Evolutionary conservation across 2,329 filamentous ascomycete species (phyloP).

Genomic region (Botrytis hyacinthi): DNA sequence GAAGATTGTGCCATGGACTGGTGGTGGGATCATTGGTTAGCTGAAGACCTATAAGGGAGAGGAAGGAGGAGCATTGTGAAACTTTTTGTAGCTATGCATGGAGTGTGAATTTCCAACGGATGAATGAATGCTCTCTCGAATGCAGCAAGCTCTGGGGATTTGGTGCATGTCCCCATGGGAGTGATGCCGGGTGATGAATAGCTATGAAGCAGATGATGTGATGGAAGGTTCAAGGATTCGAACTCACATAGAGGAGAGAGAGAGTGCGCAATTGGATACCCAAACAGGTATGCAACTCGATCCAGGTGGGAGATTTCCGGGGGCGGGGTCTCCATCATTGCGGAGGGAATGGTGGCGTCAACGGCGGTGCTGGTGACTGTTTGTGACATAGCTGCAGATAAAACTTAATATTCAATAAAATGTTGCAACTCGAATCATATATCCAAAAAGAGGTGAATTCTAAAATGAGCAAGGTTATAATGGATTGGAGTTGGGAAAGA

Average conservation of each 20-base stretch:
- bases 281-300: conserved; percentile 50
- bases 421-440: conserved; percentile 4
- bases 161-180: neutral
- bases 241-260: conserved; percentile 42
- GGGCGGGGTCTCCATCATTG: conserved; percentile 27
- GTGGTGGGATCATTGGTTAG: conserved; percentile 37
- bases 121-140: neutral
- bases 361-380: conserved; percentile 5
- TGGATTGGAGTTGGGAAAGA: neutral
- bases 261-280: conserved; percentile 54
- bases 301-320: conserved; percentile 28
- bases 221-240: neutral
- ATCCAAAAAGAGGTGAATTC: neutral
- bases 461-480: neutral
- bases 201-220: neutral
- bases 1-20: conserved; percentile 55
- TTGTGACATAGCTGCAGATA: conserved; percentile 21
- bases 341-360: conserved; percentile 13
- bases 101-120: neutral
- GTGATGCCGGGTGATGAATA: neutral
- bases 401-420: neutral
- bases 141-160: neutral
- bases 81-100: too few relatives aligned
- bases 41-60: neutral
- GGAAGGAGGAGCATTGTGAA: neutral